Percentiles rank a stretch among this genome's conserved stretches.
phyloP scores from a whole-genome alignment of 345 rosid genomes.

The Syzygium aqueum region DNA sequence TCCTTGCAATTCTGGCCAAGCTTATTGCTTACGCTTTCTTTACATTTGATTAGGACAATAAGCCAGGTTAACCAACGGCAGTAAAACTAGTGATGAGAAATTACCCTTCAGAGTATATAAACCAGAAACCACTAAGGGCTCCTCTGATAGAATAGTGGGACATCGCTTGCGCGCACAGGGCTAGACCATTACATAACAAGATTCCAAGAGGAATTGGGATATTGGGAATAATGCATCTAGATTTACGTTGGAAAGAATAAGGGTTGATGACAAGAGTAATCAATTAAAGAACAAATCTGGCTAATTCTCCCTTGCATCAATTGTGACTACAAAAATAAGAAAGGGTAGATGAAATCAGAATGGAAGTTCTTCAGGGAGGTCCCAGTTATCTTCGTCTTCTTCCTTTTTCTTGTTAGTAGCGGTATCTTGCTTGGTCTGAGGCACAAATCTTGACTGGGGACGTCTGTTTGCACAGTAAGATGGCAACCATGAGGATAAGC shows the following conservation, averaged over 20 bases:
- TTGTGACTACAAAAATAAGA: not conserved
- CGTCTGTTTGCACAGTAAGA: constrained; percentile 5
- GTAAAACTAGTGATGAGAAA: not conserved
- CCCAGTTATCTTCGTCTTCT: constrained; percentile 19
- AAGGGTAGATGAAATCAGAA: not conserved
- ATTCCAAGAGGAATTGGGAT: not conserved
- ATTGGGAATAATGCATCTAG: not conserved
- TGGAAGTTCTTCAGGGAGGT: constrained; percentile 4
- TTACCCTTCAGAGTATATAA: not conserved
- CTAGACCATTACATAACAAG: not conserved
- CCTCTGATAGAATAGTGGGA: not conserved
- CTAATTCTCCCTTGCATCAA: not conserved
- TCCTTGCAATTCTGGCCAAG: not conserved
- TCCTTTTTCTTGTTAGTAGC: constrained; percentile 3
- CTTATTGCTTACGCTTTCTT: not conserved
- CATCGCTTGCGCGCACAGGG: not conserved
- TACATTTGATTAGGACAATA: not conserved
- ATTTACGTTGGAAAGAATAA: not conserved
- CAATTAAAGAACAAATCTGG: not conserved
- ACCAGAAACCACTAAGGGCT: not conserved
- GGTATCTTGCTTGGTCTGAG: not conserved
- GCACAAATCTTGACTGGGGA: not conserved
- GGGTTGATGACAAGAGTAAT: not conserved
- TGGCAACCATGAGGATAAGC: not conserved
- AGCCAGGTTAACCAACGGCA: not conserved